phyloP scores from a whole-genome alignment of 2,329 filamentous ascomycete genomes.

The Aureobasidium namibiae region DNA sequence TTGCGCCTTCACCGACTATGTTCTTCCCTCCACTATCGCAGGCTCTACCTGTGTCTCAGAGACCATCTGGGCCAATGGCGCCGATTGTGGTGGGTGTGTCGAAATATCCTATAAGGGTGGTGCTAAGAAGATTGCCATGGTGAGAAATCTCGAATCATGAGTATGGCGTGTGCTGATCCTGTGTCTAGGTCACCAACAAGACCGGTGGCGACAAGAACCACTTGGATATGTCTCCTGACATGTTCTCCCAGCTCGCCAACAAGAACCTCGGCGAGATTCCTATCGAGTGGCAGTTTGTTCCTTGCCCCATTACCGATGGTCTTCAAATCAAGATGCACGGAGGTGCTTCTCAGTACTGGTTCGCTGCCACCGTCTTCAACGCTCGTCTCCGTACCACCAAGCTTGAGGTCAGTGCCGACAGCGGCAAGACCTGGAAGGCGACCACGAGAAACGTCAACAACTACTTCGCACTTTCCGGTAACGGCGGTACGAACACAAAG shows the following conservation, averaged over 20 bases:
- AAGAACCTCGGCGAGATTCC: slow-evolving; percentile 11
- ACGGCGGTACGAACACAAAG: slow-evolving; percentile 15
- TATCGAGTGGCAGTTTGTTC: slow-evolving; percentile 38
- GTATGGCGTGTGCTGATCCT: not conserved
- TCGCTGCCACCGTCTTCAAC: slow-evolving; percentile 58
- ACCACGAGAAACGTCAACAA: slow-evolving; percentile 43
- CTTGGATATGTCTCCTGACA: slow-evolving; percentile 15
- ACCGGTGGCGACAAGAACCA: slow-evolving; percentile 14
- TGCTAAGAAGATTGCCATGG: slow-evolving; percentile 12
- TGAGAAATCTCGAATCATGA: not conserved
- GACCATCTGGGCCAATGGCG: slow-evolving; percentile 11
- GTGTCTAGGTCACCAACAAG: slow-evolving; percentile 11
- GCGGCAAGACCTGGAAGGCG: slow-evolving; percentile 50
- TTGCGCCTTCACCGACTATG: slow-evolving; percentile 11
- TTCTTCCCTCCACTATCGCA: slow-evolving; percentile 10
- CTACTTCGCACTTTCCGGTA: slow-evolving; percentile 18
- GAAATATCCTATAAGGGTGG: slow-evolving; percentile 13
- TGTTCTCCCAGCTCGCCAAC: slow-evolving; percentile 15
- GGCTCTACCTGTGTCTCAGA: slow-evolving; percentile 13
- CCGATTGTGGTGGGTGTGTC: slow-evolving; percentile 14
- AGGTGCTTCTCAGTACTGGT: slow-evolving; percentile 45
- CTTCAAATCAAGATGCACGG: slow-evolving; percentile 47
- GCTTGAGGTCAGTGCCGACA: slow-evolving; percentile 54
- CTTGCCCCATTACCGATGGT: slow-evolving; percentile 44
- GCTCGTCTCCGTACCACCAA: slow-evolving; percentile 47